phyloP scores from a whole-genome alignment of 164 flowering plant genomes.

The Warburgia ugandensis region DNA sequence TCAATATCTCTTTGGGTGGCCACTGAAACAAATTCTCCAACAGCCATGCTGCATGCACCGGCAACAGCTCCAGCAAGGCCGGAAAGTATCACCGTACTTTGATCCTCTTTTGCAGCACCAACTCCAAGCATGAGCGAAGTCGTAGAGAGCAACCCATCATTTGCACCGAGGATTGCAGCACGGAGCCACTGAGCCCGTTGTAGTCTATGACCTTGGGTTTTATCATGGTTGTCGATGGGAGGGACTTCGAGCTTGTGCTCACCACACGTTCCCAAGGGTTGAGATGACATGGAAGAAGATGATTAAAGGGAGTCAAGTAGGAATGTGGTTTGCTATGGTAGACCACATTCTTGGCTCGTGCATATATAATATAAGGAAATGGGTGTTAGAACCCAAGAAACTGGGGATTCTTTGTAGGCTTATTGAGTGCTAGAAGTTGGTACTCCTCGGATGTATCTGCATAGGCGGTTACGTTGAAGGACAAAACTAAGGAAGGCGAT shows the following conservation, averaged over 20 bases:
- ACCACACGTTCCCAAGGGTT: too few species aligned
- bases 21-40: conserved; percentile 62
- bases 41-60: conserved; percentile 66
- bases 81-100: conserved; percentile 34
- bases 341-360: too few species aligned
- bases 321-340: too few species aligned
- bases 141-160: conserved; percentile 56
- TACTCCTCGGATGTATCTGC: too few species aligned
- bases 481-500: too few species aligned
- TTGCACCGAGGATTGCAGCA: conserved; percentile 56
- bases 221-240: background rate
- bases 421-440: too few species aligned
- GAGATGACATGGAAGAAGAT: too few species aligned
- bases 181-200: conserved; percentile 60
- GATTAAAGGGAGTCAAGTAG: too few species aligned
- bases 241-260: conserved; percentile 11
- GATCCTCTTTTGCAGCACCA: conserved; percentile 39
- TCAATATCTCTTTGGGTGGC: conserved; percentile 53
- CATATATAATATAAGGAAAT: too few species aligned
- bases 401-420: too few species aligned
- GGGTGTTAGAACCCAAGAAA: too few species aligned
- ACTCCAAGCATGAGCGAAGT: conserved; percentile 54
- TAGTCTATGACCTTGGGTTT: conserved; percentile 1
- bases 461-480: too few species aligned
- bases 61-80: conserved; percentile 71